Evolutionary conservation across 2,329 filamentous ascomycete genomes (phyloP).

Genomic region (Alternaria triticimaculans): DNA sequence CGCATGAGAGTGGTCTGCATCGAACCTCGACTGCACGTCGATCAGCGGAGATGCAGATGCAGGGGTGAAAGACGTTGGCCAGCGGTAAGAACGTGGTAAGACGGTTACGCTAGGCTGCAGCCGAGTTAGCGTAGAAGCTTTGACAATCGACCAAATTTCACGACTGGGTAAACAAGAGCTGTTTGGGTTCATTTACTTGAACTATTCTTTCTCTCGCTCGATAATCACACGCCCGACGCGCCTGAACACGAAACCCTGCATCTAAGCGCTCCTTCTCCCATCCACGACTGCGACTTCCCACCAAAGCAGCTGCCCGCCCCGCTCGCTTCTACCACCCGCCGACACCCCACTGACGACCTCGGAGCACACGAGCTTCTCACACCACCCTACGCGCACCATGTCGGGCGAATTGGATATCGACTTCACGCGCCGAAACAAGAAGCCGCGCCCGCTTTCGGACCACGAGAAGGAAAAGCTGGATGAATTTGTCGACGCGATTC

Average conservation of each 20-base stretch:
- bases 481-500: constrained; percentile 90
- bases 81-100: constrained; percentile 15
- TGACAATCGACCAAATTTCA: constrained; percentile 29
- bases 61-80: constrained; percentile 10
- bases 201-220: constrained; percentile 21
- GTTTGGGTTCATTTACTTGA: constrained; percentile 26
- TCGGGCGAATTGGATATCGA: constrained; percentile 69
- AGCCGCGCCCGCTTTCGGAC: constrained; percentile 80
- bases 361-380: constrained; percentile 40
- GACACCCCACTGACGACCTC: constrained; percentile 25
- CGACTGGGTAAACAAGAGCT: constrained; percentile 34
- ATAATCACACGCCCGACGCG: not conserved
- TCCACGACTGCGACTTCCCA: not conserved
- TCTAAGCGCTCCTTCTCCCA: constrained; percentile 5
- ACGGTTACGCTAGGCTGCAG: constrained; percentile 17
- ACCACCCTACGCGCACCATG: constrained; percentile 26
- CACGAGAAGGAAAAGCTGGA: constrained; percentile 82
- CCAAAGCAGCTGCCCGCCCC: constrained; percentile 20
- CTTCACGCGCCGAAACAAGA: constrained; percentile 82
- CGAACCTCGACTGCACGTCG: constrained; percentile 2
- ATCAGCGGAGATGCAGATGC: constrained; percentile 18
- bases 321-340: constrained; percentile 22
- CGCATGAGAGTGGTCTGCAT: not conserved
- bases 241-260: not conserved
- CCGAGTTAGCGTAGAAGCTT: constrained; percentile 17